These are phyloP conservation scores for Pseudogymnoascus sp. DNA, from an alignment of 2,329 filamentous ascomycete species.

Conservation along the genomic window DNA sequence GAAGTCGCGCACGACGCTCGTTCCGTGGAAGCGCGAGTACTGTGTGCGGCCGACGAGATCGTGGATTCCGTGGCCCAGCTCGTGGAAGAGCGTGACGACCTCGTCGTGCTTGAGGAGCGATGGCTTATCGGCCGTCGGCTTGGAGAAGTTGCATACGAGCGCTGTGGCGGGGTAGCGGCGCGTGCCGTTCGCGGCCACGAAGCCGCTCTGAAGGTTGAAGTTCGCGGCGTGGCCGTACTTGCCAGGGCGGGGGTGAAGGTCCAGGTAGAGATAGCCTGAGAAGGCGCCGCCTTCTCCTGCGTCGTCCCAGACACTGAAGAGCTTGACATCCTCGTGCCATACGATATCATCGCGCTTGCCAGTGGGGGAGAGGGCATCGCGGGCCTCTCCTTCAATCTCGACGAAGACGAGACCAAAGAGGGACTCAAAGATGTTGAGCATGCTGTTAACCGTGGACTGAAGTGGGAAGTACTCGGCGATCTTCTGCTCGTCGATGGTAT, in stretches of 20 bases:
- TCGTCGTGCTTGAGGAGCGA: slow-evolving; percentile 76
- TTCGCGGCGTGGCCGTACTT: slow-evolving; percentile 83
- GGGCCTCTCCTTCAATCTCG: slow-evolving; percentile 58
- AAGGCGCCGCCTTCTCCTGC: slow-evolving; percentile 61
- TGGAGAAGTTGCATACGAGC: slow-evolving; percentile 79
- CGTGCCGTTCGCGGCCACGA: slow-evolving; percentile 55
- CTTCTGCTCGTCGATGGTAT: slow-evolving; percentile 67
- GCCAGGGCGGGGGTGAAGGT: slow-evolving; percentile 69
- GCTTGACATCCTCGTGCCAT: slow-evolving; percentile 76
- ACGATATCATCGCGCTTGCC: slow-evolving; percentile 40
- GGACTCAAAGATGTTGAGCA: slow-evolving; percentile 77
- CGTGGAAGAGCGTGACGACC: slow-evolving; percentile 75
- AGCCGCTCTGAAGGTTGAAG: slow-evolving; percentile 72
- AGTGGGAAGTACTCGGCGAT: slow-evolving; percentile 82
- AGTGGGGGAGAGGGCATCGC: slow-evolving; percentile 31
- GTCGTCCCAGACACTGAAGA: slow-evolving; percentile 79
- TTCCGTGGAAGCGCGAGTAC: slow-evolving; percentile 61
- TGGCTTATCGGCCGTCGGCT: slow-evolving; percentile 67
- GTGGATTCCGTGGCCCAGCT: slow-evolving; percentile 64
- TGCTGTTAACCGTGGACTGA: slow-evolving; percentile 61
- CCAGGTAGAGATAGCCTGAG: slow-evolving; percentile 75
- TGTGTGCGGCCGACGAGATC: slow-evolving; percentile 55
- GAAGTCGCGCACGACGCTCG: slow-evolving; percentile 58
- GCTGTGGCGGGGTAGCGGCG: slow-evolving; percentile 70
- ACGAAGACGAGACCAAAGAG: slow-evolving; percentile 74